Evolutionary conservation across 2,329 filamentous ascomycete species (phyloP), one percentile per base, ranked within the genome.

Genomic region (Aspergillus viridinutans): DNA sequence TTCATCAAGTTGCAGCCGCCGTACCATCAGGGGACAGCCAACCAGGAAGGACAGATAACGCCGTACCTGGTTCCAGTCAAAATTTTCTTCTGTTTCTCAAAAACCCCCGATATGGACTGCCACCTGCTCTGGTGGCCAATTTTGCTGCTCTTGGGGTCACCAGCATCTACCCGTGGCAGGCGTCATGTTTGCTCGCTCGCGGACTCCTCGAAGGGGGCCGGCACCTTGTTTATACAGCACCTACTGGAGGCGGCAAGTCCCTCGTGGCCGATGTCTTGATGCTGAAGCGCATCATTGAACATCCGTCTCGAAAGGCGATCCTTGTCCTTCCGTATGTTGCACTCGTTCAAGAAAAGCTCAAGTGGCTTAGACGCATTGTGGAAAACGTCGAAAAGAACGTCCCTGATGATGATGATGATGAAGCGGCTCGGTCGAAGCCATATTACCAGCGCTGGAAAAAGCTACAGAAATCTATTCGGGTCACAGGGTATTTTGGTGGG

Each of bases 121-220:
- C 87, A 2, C 62, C 73, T 0, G 72, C 78, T 25, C 74, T 92
- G 42, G 82, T 89, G 3, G 72, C 78, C 20, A 92, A 91, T 65
- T 83, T 92, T 66, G 80, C 79, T 50, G 74, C 77, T 0, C 76
- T 89, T 42, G 89, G 89, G n/a, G 88, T 92, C 55, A 82, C 79
- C 43, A 83, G 81, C 61, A 92, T 92, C 58, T 92, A 92, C 64
- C 86, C 87, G 2, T 92, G 89, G 89, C 89, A 92, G 72, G 88
- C 88, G 52, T 85, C 86, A 56, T 92, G 89, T 66, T 78, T 92
- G 7, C 77, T 88, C 53, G 85, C 85, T 0, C 84, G 83, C 3
- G 87, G 88, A 0, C 78, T 91, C 20, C 76, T 92, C 12, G 71
- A 76, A 5, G 88, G 88, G 17, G 78, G 83, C 52, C 84, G 80